Evolutionary conservation across 2,329 filamentous ascomycete species (phyloP).

Genomic region (Domatiomyces globalis): DNA sequence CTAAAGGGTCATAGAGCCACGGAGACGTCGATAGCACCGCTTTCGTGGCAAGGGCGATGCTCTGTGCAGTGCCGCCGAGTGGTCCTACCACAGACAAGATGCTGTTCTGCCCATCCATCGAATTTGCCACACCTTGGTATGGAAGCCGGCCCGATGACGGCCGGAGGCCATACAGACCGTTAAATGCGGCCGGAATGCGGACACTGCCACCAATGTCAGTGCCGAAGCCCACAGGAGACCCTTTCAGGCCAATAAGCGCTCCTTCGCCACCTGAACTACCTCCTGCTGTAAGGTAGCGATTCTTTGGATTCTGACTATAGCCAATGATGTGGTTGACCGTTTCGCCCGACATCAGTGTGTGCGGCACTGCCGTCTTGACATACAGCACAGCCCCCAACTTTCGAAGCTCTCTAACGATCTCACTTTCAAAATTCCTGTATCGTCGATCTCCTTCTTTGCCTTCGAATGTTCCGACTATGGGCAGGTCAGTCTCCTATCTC

Average conservation of each 20-base stretch:
- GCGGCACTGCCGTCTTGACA: slow-evolving; percentile 43
- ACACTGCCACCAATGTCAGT: slow-evolving; percentile 45
- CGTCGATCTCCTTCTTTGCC: slow-evolving; percentile 39
- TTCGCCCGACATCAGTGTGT: slow-evolving; percentile 44
- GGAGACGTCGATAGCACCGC: slow-evolving; percentile 44
- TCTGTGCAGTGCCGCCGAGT: slow-evolving; percentile 41
- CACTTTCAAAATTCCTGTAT: slow-evolving; percentile 39
- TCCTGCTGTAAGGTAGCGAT: slow-evolving; percentile 39
- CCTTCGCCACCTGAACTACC: slow-evolving; percentile 48
- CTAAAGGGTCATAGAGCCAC: slow-evolving; percentile 53
- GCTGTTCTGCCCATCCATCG: slow-evolving; percentile 49
- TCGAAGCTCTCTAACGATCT: slow-evolving; percentile 43
- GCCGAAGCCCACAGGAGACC: slow-evolving; percentile 43
- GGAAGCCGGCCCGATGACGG: slow-evolving; percentile 41
- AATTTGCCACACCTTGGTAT: slow-evolving; percentile 47
- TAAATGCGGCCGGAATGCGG: slow-evolving; percentile 46
- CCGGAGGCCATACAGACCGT: slow-evolving; percentile 42
- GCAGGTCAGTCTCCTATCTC: no score
- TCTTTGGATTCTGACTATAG: slow-evolving; percentile 44
- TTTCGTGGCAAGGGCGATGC: slow-evolving; percentile 42
- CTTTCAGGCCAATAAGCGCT: slow-evolving; percentile 40
- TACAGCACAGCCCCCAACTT: slow-evolving; percentile 41
- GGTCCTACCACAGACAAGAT: slow-evolving; percentile 51
- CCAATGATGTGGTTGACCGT: slow-evolving; percentile 49
- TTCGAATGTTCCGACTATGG: slow-evolving; percentile 41